Evolutionary conservation across 148 eudicot species (phyloP).

Genomic region (Tetragonia tetragonoides): DNA sequence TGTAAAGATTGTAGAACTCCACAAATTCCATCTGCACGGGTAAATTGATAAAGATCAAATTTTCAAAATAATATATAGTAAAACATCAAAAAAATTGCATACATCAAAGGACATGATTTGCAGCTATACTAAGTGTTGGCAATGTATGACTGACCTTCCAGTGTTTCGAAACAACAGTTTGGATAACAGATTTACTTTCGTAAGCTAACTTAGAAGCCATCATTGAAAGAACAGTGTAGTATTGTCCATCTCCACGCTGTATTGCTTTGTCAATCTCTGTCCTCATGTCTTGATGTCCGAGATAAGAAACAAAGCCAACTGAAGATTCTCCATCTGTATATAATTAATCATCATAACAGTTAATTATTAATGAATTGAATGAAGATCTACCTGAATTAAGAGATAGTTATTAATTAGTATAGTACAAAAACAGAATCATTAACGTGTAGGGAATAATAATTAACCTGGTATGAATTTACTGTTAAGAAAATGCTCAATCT

Average conservation of each 20-base stretch:
- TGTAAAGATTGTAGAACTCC: constrained; percentile 54
- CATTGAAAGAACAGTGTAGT: constrained; percentile 36
- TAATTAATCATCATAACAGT: neutral
- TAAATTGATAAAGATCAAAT: neutral
- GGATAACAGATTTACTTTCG: constrained; percentile 41
- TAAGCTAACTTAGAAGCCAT: constrained; percentile 69
- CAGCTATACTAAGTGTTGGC: no score
- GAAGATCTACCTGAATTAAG: neutral
- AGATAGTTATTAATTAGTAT: no score
- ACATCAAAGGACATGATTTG: neutral
- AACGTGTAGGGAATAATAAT: neutral
- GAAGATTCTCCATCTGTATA: neutral
- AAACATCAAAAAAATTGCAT: neutral
- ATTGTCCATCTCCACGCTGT: constrained; percentile 40
- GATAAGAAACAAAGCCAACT: neutral
- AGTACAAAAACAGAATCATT: no score
- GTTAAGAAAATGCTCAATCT: neutral
- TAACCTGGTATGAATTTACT: neutral
- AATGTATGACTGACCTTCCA: constrained; percentile 54
- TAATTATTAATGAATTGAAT: neutral
- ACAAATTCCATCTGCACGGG: constrained; percentile 68
- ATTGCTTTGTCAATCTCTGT: constrained; percentile 36
- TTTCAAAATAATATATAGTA: no score
- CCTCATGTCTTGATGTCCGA: constrained; percentile 32
- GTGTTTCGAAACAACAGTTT: constrained; percentile 28